Evolutionary conservation across 1,284 basidiomycete genomes (phyloP), one percentile per base, ranked within the genome.

Genomic region (Rhodotorula sp.): DNA sequence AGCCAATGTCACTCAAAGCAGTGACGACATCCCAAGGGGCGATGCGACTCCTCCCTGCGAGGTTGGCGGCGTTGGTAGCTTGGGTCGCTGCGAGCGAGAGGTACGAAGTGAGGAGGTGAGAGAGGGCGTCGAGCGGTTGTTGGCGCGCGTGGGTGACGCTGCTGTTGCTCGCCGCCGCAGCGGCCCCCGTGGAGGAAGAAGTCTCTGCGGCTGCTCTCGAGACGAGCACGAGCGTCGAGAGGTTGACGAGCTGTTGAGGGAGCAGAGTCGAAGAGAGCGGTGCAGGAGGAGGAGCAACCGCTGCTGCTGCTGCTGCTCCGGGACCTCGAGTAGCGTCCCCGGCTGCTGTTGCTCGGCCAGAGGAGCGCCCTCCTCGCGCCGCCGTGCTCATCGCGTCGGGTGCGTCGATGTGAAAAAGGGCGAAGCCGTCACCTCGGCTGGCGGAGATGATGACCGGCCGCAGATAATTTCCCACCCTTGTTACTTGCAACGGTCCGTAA

Each of bases 81-180:
- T 66, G 30, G 8, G 29, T n/a, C 0, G 72, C 77, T n/a, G 74
- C 67, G 26, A 76, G 65, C n/a, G 65, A n/a, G 57, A 77, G 48
- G 71, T 77, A 77, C 29, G 69, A 55, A 1, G 42, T 51, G n/a
- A 73, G 54, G 66, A 77, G 75, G 69, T 77, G 67, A 7, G 72
- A 46, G 57, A 77, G 74, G 22, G 73, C 62, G 60, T 71, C 67
- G 26, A 76, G 62, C 2, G 77, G 67, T 18, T 62, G 56, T 1
- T 60, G 54, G 2, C 49, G 55, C 8, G 70, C 63, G 66, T 75
- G 70, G 12, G 72, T 72, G 74, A 77, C 60, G 22, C 20, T 33
- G 45, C 0, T 30, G n/a, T 6, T n/a, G 20, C 24, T 20, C 15
- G 64, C 26, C 7, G 51, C 26, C 26, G 66, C 42, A n/a, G n/a